Base-by-base conservation (phyloP, 805 yeast species). In the Grigorovia humatica region DNA sequence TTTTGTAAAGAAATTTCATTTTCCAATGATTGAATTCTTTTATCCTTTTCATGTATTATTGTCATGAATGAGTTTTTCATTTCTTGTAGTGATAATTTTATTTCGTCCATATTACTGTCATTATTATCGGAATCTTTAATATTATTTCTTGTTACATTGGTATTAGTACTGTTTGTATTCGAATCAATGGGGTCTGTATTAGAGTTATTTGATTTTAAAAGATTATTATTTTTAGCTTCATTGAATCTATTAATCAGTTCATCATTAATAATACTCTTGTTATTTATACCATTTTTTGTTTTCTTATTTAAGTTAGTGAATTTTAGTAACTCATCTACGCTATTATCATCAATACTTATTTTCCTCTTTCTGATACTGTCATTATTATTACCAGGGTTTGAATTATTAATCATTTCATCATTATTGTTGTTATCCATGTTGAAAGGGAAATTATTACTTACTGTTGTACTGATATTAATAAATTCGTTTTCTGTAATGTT, bases 311-410 rank as follows among this genome's bases (percentile, higher is more conserved):
- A 49, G 45, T 58, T 56, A 27, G 68, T 62, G 30, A 63, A 55
- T 47, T 61, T 66, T 47, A 65, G 47, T 1, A 65, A 57, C 50
- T 66, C 68, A 42, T 64, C 68, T 41, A 65, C 60, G 2, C 64
- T 59, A 11, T 55, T 64, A 38, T 64, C 65, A 40, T 62, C 63
- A 9, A 63, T 52, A 5, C 57, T 58, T 41, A 62, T 63, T 48
- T 62, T 56, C 49, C 66, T 55, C 48, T 63, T 63, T 57, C 45
- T 51, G 35, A 50, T 49, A n/a, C 47, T 35, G 19, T 18, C 48
- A 32, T 46, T 50, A 23, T 46, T 46, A 43, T 43, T 41, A n/a
- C n/a, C 46, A 40, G n/a, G n/a, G n/a, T n/a, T n/a, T n/a, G n/a
- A n/a, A n/a, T n/a, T n/a, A n/a, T n/a, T n/a, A n/a, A n/a, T n/a